Evolutionary conservation across 495 filamentous ascomycete species (phyloP).

Genomic region (Zalerion maritima): DNA sequence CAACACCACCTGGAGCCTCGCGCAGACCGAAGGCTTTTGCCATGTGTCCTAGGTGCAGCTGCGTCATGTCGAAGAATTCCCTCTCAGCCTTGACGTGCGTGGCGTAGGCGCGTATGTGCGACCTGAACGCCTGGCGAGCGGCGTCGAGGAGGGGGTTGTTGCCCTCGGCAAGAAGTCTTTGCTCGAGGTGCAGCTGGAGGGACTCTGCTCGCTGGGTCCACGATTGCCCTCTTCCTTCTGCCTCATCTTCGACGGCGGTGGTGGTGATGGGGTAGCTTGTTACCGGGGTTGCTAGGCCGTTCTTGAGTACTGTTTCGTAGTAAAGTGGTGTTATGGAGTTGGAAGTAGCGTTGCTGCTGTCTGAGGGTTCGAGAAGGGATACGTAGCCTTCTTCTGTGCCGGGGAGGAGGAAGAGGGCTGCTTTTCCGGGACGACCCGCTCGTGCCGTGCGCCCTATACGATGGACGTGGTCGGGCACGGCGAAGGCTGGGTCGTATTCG

Average conservation of each 20-base stretch:
- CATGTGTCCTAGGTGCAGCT: conserved; percentile 79
- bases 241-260: conserved; percentile 9
- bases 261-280: conserved; percentile 20
- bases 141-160: conserved; percentile 41
- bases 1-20: conserved; percentile 74
- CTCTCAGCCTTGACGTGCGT: conserved; percentile 81
- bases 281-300: conserved; percentile 34
- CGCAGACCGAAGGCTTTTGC: conserved; percentile 85
- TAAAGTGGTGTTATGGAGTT: conserved; percentile 20
- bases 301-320: conserved; percentile 37
- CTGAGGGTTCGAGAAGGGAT: conserved; percentile 39
- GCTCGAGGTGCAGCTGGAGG: conserved; percentile 34
- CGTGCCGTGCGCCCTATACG: conserved; percentile 89
- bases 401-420: conserved; percentile 76
- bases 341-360: conserved; percentile 24
- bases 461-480: conserved; percentile 79
- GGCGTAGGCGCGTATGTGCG: conserved; percentile 85
- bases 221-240: conserved; percentile 20
- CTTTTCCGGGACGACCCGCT: conserved; percentile 77
- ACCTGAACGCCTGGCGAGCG: conserved; percentile 71
- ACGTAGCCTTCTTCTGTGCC: conserved; percentile 86
- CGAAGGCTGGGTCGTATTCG: conserved; percentile 91
- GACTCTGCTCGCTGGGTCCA: conserved; percentile 30
- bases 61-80: conserved; percentile 71
- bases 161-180: conserved; percentile 23